Percentiles rank a stretch among this genome's conserved stretches.
phyloP scores from a whole-genome alignment of 148 eudicot genomes.

The Camellia japonica region DNA sequence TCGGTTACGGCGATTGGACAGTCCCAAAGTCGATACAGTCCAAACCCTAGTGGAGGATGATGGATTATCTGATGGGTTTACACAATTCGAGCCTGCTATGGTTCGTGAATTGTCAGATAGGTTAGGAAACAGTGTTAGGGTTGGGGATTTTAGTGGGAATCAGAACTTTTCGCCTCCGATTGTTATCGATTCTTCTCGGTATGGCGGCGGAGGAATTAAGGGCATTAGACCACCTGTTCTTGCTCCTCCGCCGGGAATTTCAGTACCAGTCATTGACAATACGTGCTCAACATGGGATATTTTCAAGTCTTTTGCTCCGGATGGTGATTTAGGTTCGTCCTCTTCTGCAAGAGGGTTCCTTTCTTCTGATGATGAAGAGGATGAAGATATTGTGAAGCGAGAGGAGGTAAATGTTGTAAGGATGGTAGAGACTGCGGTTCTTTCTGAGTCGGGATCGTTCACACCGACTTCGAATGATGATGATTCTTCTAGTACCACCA shows the following conservation, averaged over 20 bases:
- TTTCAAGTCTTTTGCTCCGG: conserved; percentile 45
- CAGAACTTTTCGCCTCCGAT: not conserved
- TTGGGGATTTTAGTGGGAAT: conserved; percentile 16
- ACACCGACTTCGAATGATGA: conserved; percentile 62
- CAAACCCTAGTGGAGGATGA: conserved; percentile 13
- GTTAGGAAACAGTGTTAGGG: conserved; percentile 14
- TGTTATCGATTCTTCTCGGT: not conserved
- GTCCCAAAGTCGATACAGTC: conserved; percentile 18
- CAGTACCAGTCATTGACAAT: conserved; percentile 38
- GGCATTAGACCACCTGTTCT: conserved; percentile 64
- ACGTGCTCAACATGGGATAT: conserved; percentile 69
- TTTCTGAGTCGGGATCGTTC: conserved; percentile 64
- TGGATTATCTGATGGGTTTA: conserved; percentile 14
- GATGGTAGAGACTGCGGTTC: conserved; percentile 25
- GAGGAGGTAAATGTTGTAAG: conserved; percentile 30
- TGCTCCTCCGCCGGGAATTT: conserved; percentile 65
- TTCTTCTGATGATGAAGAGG: conserved; percentile 34
- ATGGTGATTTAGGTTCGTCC: conserved; percentile 21
- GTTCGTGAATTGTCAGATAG: conserved; percentile 1
- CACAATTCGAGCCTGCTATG: no score
- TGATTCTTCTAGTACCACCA: conserved; percentile 78
- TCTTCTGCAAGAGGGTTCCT: conserved; percentile 13
- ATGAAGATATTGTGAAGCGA: conserved; percentile 20
- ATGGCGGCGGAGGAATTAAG: conserved; percentile 48
- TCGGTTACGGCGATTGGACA: not conserved